These are phyloP conservation scores for Penicillium sp. DNA, from an alignment of 2,329 filamentous ascomycete species.

Conservation along the genomic window DNA sequence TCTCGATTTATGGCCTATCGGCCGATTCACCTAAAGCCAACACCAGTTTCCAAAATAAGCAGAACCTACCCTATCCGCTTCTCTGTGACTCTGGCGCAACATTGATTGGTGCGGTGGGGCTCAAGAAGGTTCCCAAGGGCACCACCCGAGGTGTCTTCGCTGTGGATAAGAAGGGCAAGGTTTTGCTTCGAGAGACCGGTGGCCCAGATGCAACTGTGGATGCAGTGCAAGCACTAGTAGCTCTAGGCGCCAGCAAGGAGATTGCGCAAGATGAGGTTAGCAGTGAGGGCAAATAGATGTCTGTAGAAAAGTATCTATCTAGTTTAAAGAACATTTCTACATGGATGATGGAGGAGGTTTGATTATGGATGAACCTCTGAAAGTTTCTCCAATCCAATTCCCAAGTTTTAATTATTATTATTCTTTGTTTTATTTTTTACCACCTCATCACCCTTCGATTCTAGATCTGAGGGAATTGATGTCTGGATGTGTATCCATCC, in stretches of 20 bases:
- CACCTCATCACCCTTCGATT: not conserved
- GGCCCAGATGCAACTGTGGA: constrained; percentile 76
- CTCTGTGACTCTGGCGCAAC: constrained; percentile 76
- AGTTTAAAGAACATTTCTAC: not conserved
- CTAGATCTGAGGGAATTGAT: not conserved
- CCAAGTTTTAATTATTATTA: not conserved
- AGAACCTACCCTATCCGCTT: constrained; percentile 83
- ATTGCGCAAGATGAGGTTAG: constrained; percentile 9
- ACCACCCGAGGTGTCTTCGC: constrained; percentile 87
- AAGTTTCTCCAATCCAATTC: not conserved
- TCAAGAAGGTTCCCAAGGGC: constrained; percentile 80
- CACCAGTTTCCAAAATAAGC: constrained; percentile 87
- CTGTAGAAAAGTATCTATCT: not conserved
- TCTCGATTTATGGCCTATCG: constrained; percentile 87
- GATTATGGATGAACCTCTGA: not conserved
- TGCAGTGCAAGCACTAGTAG: constrained; percentile 71
- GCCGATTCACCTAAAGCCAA: constrained; percentile 88
- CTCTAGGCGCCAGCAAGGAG: constrained; percentile 35
- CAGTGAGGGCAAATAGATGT: constrained; percentile 1
- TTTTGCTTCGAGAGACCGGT: constrained; percentile 72
- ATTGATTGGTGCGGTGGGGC: constrained; percentile 81
- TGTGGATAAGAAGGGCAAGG: constrained; percentile 77
- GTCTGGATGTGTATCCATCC: not conserved
- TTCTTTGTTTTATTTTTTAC: not conserved
- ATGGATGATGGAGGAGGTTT: not conserved